Percentiles rank a stretch among this genome's conserved stretches.
phyloP scores from a whole-genome alignment of 306 rosid genomes.

The Trifolium repens region DNA sequence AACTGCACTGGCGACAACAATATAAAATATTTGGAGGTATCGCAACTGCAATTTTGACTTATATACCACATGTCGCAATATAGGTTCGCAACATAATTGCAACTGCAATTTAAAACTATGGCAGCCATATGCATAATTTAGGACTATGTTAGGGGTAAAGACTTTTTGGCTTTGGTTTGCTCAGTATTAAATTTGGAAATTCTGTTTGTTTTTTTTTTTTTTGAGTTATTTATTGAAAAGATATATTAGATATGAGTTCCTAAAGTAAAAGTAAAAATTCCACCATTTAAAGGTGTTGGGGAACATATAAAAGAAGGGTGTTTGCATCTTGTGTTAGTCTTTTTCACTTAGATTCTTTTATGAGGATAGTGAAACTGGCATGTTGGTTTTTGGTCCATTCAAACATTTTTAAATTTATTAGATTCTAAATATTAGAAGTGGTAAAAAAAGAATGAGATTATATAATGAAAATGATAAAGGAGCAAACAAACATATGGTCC shows the following conservation, averaged over 20 bases:
- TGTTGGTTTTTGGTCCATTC: conserved; percentile 63
- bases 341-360: conserved; percentile 65
- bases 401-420: conserved; percentile 42
- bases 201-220: conserved; percentile 13
- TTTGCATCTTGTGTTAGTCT: conserved; percentile 57
- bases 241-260: conserved; percentile 52
- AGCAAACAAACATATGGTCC: conserved; percentile 42
- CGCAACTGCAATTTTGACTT: too few species aligned
- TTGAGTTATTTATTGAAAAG: conserved; percentile 42
- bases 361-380: conserved; percentile 44
- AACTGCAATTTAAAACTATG: neutral
- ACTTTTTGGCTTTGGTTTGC: conserved; percentile 50
- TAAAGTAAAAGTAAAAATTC: conserved; percentile 65
- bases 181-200: conserved; percentile 44
- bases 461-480: conserved; percentile 28
- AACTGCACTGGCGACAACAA: neutral
- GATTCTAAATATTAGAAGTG: conserved; percentile 40
- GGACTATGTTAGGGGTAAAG: neutral
- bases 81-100: neutral
- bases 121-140: conserved; percentile 49
- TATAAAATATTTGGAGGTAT: neutral
- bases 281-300: conserved; percentile 63
- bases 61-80: too few species aligned
- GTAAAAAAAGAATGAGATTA: conserved; percentile 14
- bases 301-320: conserved; percentile 62